A percentile compares a stretch with the other conserved stretches of the same genome.
phyloP scores from a whole-genome alignment of 2,329 filamentous ascomycete genomes.

The Cytospora schulzeri region DNA sequence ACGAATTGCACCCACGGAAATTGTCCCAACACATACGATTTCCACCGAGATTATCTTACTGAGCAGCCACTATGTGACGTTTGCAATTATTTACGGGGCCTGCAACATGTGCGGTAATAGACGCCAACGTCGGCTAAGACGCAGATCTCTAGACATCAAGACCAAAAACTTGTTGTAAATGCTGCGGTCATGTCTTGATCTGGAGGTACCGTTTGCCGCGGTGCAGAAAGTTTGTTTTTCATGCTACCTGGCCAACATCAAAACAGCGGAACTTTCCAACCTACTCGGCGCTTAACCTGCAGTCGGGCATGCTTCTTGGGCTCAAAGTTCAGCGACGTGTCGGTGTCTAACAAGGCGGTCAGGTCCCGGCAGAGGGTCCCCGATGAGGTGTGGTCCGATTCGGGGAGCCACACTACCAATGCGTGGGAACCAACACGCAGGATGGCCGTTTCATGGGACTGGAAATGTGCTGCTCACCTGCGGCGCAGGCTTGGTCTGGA shows the following conservation, averaged over 20 bases:
- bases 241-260: slow-evolving; percentile 1
- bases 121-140: not conserved
- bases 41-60: not conserved
- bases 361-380: not conserved
- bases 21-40: too few species aligned
- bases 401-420: slow-evolving; percentile 10
- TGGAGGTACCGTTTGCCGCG: not conserved
- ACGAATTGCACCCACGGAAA: not conserved
- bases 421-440: slow-evolving; percentile 22
- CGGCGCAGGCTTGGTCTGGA: slow-evolving; percentile 14
- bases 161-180: not conserved
- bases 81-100: not conserved
- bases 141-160: not conserved
- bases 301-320: not conserved
- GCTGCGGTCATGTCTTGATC: not conserved
- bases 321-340: slow-evolving; percentile 5
- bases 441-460: slow-evolving; percentile 9
- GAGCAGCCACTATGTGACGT: not conserved
- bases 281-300: slow-evolving; percentile 21
- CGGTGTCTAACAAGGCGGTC: slow-evolving; percentile 14
- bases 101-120: not conserved
- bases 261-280: not conserved
- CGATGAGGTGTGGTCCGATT: slow-evolving; percentile 12
- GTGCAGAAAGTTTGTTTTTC: not conserved
- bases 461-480: slow-evolving; percentile 6